Base-by-base conservation (phyloP, 495 filamentous ascomycete genomes). In the Physcia stellaris region DNA sequence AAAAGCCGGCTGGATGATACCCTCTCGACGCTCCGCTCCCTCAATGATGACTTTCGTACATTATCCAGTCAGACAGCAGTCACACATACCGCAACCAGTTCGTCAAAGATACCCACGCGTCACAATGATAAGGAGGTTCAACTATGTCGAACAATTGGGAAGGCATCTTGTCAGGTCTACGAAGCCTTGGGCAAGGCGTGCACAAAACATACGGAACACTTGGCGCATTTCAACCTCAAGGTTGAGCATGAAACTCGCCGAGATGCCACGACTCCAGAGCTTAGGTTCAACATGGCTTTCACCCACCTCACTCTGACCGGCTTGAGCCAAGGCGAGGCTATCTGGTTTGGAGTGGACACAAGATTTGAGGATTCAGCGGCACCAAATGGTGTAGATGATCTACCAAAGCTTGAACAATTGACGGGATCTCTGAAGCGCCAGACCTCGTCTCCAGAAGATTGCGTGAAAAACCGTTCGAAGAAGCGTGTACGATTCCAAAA, bases 111-210 rank as follows among this genome's bases (percentile, higher is more conserved):
- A n/a, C n/a, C n/a, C n/a, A n/a, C n/a, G n/a, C n/a, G n/a, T n/a
- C n/a, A n/a, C n/a, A n/a, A n/a, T n/a, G n/a, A n/a, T n/a, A n/a
- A n/a, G n/a, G n/a, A n/a, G n/a, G n/a, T n/a, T n/a, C n/a, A 22
- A n/a, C n/a, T n/a, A n/a, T 50, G 53, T 35, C 26, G 28, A 16
- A 21, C 42, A 7, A 48, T 62, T 11, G 51, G 49, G 32, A 41
- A 47, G 13, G 51, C 56, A 3, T 60, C 58, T 1, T 34, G 39
- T 9, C 44, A 54, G 32, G 50, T 64, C 4, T 53, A 64, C 36
- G 47, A 59, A 49, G 53, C 54, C 7, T 40, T 63, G 16, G 46
- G 40, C 11, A 42, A 36, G 37, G 51, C 57, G 6, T 64, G 60
- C 19, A 42, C 48, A 2, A 41, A 45, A 15, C 61, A 60, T 39